phyloP scores from a whole-genome alignment of 306 rosid species.

The Cicer cuneatum region DNA sequence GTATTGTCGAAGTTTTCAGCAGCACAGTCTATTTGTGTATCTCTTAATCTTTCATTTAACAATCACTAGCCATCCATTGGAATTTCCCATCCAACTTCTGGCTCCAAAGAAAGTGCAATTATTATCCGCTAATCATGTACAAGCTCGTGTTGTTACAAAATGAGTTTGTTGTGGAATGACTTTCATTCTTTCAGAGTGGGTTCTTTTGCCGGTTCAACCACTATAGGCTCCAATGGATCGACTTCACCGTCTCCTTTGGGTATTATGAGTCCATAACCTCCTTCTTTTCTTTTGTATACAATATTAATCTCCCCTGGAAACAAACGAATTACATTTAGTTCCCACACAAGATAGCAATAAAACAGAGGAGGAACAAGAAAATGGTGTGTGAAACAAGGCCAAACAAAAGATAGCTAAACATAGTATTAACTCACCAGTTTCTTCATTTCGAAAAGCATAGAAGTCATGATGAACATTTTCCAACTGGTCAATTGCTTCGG shows the following conservation, averaged over 20 bases:
- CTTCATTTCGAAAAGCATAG: slow-evolving; percentile 92
- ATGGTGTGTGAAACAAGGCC: slow-evolving; percentile 11
- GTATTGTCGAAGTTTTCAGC: slow-evolving; percentile 27
- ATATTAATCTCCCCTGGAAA: slow-evolving; percentile 83
- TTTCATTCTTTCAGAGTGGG: slow-evolving; percentile 63
- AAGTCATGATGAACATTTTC: slow-evolving; percentile 88
- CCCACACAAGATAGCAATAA: slow-evolving; percentile 3
- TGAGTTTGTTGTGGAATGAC: slow-evolving; percentile 25
- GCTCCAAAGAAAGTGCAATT: slow-evolving; percentile 38
- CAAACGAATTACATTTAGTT: slow-evolving; percentile 37
- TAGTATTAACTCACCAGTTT: slow-evolving; percentile 64
- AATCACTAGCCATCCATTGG: slow-evolving; percentile 31
- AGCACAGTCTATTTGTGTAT: slow-evolving; percentile 18
- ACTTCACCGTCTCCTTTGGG: slow-evolving; percentile 70
- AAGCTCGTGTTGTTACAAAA: slow-evolving; percentile 45
- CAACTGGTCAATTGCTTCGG: slow-evolving; percentile 88
- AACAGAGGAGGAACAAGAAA: slow-evolving; percentile 10
- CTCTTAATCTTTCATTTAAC: slow-evolving; percentile 28
- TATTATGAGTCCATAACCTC: slow-evolving; percentile 87
- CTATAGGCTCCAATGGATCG: slow-evolving; percentile 54
- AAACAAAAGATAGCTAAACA: slow-evolving; percentile 9
- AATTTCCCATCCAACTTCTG: slow-evolving; percentile 39
- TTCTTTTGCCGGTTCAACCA: slow-evolving; percentile 56
- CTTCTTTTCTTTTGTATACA: slow-evolving; percentile 79
- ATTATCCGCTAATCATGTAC: slow-evolving; percentile 43